These are phyloP conservation scores for Penicillium desertorum DNA, from an alignment of 495 filamentous ascomycete genomes.

Conservation along the genomic window DNA sequence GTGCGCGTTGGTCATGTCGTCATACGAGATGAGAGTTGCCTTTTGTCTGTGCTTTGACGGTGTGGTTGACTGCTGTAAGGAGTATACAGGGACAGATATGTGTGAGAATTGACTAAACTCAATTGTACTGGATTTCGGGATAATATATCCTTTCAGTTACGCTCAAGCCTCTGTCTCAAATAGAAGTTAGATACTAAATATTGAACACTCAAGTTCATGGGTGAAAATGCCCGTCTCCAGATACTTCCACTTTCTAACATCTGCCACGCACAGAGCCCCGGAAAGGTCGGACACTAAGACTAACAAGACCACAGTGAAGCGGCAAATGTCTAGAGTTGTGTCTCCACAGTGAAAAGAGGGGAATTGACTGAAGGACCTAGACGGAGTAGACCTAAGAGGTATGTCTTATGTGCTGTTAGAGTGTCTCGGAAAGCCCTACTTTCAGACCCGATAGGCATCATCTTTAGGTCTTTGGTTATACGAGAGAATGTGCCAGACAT, in stretches of 20 bases:
- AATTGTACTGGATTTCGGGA: background rate
- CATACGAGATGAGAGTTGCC: background rate
- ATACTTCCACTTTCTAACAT: background rate
- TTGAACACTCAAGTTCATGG: background rate
- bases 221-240: too few relatives aligned
- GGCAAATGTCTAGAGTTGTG: background rate
- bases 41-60: conserved; percentile 3
- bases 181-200: background rate
- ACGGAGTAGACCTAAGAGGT: too few relatives aligned
- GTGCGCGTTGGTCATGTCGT: background rate
- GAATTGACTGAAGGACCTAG: too few relatives aligned
- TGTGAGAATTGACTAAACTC: background rate
- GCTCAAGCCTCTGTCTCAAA: conserved; percentile 2
- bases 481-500: background rate
- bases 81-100: background rate
- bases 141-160: background rate
- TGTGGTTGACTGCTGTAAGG: conserved; percentile 9
- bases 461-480: conserved; percentile 1
- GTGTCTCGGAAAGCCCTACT: conserved; percentile 10
- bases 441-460: conserved; percentile 1
- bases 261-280: conserved; percentile 8
- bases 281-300: background rate
- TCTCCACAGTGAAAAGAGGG: background rate
- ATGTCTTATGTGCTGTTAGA: conserved; percentile 9
- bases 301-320: background rate